Base-by-base conservation (phyloP, 2,329 filamentous ascomycete genomes). In the Claviceps humidiphila region DNA sequence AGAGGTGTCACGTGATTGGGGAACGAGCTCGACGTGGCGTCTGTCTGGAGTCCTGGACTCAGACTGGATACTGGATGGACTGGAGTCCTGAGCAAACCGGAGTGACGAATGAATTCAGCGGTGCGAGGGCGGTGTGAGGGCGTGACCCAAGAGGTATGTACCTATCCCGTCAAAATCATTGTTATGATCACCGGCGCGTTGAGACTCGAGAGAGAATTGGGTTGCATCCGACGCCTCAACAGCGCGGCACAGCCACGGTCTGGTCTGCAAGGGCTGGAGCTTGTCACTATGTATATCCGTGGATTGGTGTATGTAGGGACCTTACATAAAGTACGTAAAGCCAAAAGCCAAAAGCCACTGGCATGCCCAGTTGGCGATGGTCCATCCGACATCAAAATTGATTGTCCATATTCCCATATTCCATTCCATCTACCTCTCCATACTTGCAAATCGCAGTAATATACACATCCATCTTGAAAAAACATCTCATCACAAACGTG, bases 1-100 rank as follows among this genome's bases (percentile, higher is more conserved):
- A 39, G 22, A 34, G 7, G 24, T 48, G 49, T 68, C 65, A 68
- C 65, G 65, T 68, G 65, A 68, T 43, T 4, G 13, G 11, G 11
- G 24, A n/a, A 24, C 17, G 47, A 40, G 38, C 14, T 34, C 30
- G 30, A 30, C 30, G 30, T 30, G 26, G 9, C 26, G 26, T 9
- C 9, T 30, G 17, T 30, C 8, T 30, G 30, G 47, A 13, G 24
- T 14, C 16, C n/a, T 24, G 9, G 34, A 20, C 5, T n/a, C n/a
- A n/a, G n/a, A n/a, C n/a, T 14, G 37, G 2, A 16, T 17, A 9
- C 22, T n/a, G 43, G 45, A 47, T 8, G 13, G 20, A 17, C 17
- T 24, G 46, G 38, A 40, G 13, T 5, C 16, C 14, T n/a, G 40
- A 8, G 11, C 8, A 11, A 34, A 22, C 17, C 2, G 40, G 40